A percentile compares a stretch with the other conserved stretches of the same genome.
These are phyloP conservation scores for Xylariaceae sp. DNA, from an alignment of 2,329 filamentous ascomycete genomes.

Conservation along the genomic window DNA sequence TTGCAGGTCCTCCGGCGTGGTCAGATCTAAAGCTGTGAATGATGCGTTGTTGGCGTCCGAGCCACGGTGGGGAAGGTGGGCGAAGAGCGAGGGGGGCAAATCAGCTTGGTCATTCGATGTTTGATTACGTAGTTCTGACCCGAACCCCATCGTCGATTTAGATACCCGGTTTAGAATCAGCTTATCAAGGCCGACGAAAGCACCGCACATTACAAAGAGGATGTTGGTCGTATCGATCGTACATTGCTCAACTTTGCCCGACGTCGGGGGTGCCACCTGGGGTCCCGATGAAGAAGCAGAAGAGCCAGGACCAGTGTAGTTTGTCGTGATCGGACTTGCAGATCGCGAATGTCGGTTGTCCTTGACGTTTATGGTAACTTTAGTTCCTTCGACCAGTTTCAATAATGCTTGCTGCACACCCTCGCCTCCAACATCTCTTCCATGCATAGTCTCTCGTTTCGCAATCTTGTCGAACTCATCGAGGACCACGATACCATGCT, in stretches of 20 bases:
- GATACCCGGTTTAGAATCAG: conserved; percentile 80
- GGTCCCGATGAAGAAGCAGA: conserved; percentile 38
- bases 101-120: conserved; percentile 47
- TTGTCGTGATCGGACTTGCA: conserved; percentile 47
- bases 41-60: conserved; percentile 29
- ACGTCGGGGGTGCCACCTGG: conserved; percentile 39
- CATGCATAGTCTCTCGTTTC: conserved; percentile 77
- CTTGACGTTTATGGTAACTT: conserved; percentile 86
- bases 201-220: conserved; percentile 92
- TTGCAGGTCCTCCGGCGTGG: conserved; percentile 71
- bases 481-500: conserved; percentile 89
- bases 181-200: conserved; percentile 89
- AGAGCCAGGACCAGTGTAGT: conserved; percentile 43
- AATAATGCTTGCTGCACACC: conserved; percentile 93
- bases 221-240: conserved; percentile 93
- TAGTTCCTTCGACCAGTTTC: conserved; percentile 95
- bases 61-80: conserved; percentile 51
- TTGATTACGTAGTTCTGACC: conserved; percentile 66
- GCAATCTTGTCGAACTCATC: conserved; percentile 98
- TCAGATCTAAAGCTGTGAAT: conserved; percentile 62
- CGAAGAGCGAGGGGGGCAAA: conserved; percentile 58
- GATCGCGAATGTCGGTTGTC: conserved; percentile 56
- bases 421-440: conserved; percentile 91
- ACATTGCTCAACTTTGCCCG: conserved; percentile 55
- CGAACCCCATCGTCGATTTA: conserved; percentile 83